Conservation (phyloP, 768 basidiomycete species). For the Exidia glandulosa region DNA sequence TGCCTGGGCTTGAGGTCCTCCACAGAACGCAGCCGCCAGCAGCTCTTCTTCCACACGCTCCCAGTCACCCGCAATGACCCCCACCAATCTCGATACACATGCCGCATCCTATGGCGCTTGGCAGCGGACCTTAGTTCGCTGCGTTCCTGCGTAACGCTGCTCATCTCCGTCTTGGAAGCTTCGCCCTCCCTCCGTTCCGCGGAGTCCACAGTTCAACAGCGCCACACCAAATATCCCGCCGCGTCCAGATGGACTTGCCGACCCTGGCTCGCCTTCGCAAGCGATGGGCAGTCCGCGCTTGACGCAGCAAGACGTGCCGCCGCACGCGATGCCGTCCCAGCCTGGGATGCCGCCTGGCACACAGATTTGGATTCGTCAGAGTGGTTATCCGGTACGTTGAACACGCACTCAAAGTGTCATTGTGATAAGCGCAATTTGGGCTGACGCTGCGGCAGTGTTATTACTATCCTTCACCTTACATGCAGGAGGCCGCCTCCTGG, state of each 20-base stretch:
- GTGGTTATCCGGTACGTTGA: neutral
- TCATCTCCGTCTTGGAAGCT: neutral
- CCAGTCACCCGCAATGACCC: conserved; percentile 61
- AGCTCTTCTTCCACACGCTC: conserved; percentile 49
- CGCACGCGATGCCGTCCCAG: too few relatives aligned
- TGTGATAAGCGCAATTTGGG: too few relatives aligned
- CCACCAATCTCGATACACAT: conserved; percentile 16
- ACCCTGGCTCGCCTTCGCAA: neutral
- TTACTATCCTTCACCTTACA: neutral
- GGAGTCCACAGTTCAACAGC: neutral
- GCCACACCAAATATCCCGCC: neutral
- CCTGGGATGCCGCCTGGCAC: neutral
- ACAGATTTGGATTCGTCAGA: neutral
- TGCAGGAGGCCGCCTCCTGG: too few relatives aligned
- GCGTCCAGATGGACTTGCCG: neutral
- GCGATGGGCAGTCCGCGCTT: neutral
- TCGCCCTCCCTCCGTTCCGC: neutral
- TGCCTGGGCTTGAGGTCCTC: conserved; percentile 87
- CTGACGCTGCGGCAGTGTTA: neutral
- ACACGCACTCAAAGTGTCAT: neutral
- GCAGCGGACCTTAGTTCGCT: too few relatives aligned
- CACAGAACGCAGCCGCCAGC: conserved; percentile 43
- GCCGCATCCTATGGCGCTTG: neutral
- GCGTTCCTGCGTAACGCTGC: too few relatives aligned
- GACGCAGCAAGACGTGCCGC: neutral